Evolutionary conservation across 2,329 filamentous ascomycete genomes (phyloP), one percentile per base, ranked within the genome.

Genomic region (Beauveria pseudobassiana): DNA sequence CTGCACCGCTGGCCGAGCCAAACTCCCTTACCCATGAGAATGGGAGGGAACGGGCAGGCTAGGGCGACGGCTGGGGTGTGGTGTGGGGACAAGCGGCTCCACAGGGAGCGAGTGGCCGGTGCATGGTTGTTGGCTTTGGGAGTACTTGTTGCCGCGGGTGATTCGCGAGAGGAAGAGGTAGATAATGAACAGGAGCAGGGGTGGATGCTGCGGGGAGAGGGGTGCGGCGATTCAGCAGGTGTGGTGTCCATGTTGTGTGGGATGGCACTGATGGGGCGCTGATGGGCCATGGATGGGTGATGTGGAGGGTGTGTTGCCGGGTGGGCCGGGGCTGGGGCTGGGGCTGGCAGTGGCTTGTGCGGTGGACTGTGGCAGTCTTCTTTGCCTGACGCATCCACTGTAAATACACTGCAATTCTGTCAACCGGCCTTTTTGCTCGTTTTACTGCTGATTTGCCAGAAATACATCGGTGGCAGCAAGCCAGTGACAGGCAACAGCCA

Each of bases 1-100:
- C 71, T 75, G 70, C 73, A 70, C 67, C 69, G 67, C 72, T 73
- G 70, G 70, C 69, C 67, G 66, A 46, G 48, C 66, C 68, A 72
- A 77, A 77, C 74, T 77, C 69, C 75, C 75, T 77, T 68, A 77
- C 75, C 75, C 75, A 77, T 70, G 70, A 72, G 64, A 71, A 73
- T 70, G 69, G 70, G 69, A 73, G 73, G 70, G 71, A 74, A 74
- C 72, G 72, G 72, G 69, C 68, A 38, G 58, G 62, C 62, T 74
- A 73, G 22, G 49, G 10, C 14, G 67, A 74, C 72, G 67, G 66
- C 55, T 67, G 58, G 56, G 22, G 54, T 51, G 48, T 28, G 38
- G 7, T 20, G 6, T n/a, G 45, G 28, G 16, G 43, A 45, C 22
- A 20, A 30, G 43, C 55, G 55, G 55, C 55, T 58, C 55, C 55